A percentile compares a stretch with the other conserved stretches of the same genome.
Conservation (phyloP, 129 eudicot genomes). For the Pulicaria dysenterica region DNA sequence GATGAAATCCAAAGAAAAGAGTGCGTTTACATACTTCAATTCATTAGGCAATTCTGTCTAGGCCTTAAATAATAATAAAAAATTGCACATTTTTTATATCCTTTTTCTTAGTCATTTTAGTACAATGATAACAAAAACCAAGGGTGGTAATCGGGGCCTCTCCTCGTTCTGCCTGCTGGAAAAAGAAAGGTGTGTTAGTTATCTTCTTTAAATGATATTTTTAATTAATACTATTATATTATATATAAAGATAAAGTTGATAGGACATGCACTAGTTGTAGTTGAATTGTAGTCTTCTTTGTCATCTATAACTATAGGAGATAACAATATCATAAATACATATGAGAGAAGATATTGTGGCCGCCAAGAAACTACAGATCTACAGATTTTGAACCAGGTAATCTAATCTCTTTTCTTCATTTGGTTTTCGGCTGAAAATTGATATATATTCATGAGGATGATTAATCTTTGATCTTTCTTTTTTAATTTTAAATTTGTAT, state of each 20-base stretch:
- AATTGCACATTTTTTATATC: too few relatives aligned
- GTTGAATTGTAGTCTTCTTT: constrained; percentile 30
- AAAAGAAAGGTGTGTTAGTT: constrained; percentile 6
- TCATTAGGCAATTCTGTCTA: too few relatives aligned
- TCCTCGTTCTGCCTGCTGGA: too few relatives aligned
- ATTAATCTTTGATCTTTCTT: not conserved
- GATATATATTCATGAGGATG: constrained; percentile 1
- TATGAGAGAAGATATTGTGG: constrained; percentile 7
- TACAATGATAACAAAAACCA: too few relatives aligned
- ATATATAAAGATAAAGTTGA: not conserved
- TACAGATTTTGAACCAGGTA: constrained; percentile 22
- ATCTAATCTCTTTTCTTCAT: constrained; percentile 10
- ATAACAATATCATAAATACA: not conserved
- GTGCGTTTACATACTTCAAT: too few relatives aligned
- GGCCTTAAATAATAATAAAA: too few relatives aligned
- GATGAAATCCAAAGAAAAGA: too few relatives aligned
- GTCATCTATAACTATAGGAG: constrained; percentile 31
- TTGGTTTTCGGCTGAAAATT: not conserved
- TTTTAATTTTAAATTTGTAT: not conserved
- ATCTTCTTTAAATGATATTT: not conserved
- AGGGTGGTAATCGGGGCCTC: too few relatives aligned
- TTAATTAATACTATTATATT: not conserved
- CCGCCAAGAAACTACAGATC: constrained; percentile 14
- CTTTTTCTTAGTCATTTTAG: too few relatives aligned
- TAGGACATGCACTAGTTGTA: constrained; percentile 10